Conservation (phyloP, 1,284 basidiomycete species). For the Laetiporus sulphureus region DNA sequence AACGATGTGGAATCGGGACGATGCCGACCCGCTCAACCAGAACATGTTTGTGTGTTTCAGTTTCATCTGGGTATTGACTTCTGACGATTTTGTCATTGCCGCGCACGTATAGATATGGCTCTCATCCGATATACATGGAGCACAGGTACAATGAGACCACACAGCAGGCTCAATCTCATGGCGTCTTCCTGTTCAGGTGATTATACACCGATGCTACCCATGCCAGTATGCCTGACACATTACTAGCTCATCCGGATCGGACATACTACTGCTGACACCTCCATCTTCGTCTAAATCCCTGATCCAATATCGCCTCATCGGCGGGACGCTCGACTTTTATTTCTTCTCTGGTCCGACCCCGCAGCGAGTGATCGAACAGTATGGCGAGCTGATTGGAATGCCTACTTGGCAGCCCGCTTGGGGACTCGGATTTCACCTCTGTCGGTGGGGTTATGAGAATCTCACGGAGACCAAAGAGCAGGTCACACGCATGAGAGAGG, state of each 20-base stretch:
- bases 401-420: slow-evolving; percentile 65
- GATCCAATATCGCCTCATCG: slow-evolving; percentile 60
- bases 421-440: slow-evolving; percentile 69
- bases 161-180: slow-evolving; percentile 51
- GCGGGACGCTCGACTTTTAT: slow-evolving; percentile 55
- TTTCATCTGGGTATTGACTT: too few relatives aligned
- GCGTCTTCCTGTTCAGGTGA: slow-evolving; percentile 62
- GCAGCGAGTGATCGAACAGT: slow-evolving; percentile 60
- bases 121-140: slow-evolving; percentile 64
- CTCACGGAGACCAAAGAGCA: slow-evolving; percentile 32
- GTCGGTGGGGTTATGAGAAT: slow-evolving; percentile 38
- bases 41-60: slow-evolving; percentile 42
- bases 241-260: slow-evolving; percentile 47
- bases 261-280: slow-evolving; percentile 52
- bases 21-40: slow-evolving; percentile 49
- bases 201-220: background rate
- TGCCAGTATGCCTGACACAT: slow-evolving; percentile 2
- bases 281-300: slow-evolving; percentile 41
- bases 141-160: slow-evolving; percentile 48
- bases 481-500: slow-evolving; percentile 53
- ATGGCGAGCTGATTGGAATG: slow-evolving; percentile 51
- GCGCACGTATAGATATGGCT: slow-evolving; percentile 59
- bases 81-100: too few relatives aligned
- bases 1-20: slow-evolving; percentile 66
- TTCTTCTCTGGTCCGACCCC: slow-evolving; percentile 68